A percentile compares a stretch with the other conserved stretches of the same genome.
These are phyloP conservation scores for Flaveria ramosissima DNA, from an alignment of 129 eudicot species.

Conservation along the genomic window DNA sequence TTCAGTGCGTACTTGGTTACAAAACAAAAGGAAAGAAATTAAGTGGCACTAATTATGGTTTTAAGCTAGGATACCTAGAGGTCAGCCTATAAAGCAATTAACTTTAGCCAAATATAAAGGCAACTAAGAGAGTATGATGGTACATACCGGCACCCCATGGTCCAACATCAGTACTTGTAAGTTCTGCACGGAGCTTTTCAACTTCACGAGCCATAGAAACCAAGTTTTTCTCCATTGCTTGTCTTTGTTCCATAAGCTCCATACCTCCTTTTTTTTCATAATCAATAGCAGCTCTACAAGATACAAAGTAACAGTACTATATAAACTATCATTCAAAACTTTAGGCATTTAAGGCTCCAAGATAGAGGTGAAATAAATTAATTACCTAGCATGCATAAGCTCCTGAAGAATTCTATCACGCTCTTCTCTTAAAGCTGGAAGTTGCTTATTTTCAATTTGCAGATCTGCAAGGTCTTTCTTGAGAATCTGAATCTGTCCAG, in stretches of 20 bases:
- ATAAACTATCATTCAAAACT: not conserved
- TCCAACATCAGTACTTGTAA: slow-evolving; percentile 60
- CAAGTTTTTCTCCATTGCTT: slow-evolving; percentile 84
- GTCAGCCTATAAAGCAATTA: slow-evolving; percentile 20
- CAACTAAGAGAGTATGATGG: slow-evolving; percentile 21
- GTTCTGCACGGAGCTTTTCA: slow-evolving; percentile 86
- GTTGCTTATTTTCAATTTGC: slow-evolving; percentile 73
- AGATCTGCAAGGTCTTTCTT: slow-evolving; percentile 61
- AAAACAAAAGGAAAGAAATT: not conserved
- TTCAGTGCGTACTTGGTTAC: not conserved
- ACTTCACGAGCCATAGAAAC: slow-evolving; percentile 83
- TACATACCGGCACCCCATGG: slow-evolving; percentile 68
- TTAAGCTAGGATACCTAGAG: slow-evolving; percentile 17
- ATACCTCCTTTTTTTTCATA: slow-evolving; percentile 85
- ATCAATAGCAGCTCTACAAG: slow-evolving; percentile 72
- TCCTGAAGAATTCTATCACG: slow-evolving; percentile 77
- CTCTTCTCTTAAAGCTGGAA: slow-evolving; percentile 71
- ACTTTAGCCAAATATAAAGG: slow-evolving; percentile 15
- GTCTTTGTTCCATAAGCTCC: slow-evolving; percentile 82
- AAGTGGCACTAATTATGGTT: slow-evolving; percentile 2
- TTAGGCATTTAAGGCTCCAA: slow-evolving; percentile 12
- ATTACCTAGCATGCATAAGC: slow-evolving; percentile 82
- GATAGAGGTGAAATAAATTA: slow-evolving; percentile 4
- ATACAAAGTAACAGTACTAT: slow-evolving; percentile 15
- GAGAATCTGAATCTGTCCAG: slow-evolving; percentile 62